Evolutionary conservation across 1,284 basidiomycete genomes (phyloP), one percentile per base, ranked within the genome.

Genomic region (Papiliotrema laurentii): DNA sequence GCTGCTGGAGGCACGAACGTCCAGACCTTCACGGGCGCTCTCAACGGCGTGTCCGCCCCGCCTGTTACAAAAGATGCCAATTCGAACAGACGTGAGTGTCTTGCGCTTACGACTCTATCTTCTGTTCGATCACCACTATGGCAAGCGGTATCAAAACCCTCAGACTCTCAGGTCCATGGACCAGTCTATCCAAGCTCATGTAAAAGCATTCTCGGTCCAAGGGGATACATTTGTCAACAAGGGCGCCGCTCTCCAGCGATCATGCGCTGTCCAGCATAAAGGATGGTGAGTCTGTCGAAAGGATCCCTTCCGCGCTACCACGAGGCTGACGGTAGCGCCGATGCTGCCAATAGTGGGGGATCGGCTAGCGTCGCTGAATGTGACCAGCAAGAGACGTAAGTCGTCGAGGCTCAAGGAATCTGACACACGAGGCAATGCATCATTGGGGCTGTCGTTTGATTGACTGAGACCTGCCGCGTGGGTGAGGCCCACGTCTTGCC

Each of bases 11-110:
- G 69, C 26, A 65, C 60, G 13, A 81, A 82, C 69, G 66, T 83
- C 25, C 81, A 83, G 66, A 79, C 69, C 28, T 83, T 83, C 74
- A 79, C 79, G 52, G 80, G 79, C 36, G 69, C 71, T 18, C 72
- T 53, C 51, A 60, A 60, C 49, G 56, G 55, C n/a, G 40, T 53
- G 2, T 18, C 50, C 19, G 54, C 56, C 4, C 43, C 54, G 3
- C 43, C 57, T 11, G 46, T 63, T 16, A 34, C 56, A n/a, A 45
- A 59, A 26, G 51, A 39, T 51, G 41, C 36, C 11, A 36, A 30
- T n/a, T 34, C 44, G 7, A 34, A 39, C 31, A 38, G 43, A 26
- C 47, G 46, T 46, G 28, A 52, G 47, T 27, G 14, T 41, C 27
- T n/a, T 18, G 18, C 35, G 35, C 36, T 40, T 33, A 10, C 18